These are phyloP conservation scores for Globisporangium sylvaticum DNA, from an alignment of 352 stramenopile genomes.

Conservation along the genomic window DNA sequence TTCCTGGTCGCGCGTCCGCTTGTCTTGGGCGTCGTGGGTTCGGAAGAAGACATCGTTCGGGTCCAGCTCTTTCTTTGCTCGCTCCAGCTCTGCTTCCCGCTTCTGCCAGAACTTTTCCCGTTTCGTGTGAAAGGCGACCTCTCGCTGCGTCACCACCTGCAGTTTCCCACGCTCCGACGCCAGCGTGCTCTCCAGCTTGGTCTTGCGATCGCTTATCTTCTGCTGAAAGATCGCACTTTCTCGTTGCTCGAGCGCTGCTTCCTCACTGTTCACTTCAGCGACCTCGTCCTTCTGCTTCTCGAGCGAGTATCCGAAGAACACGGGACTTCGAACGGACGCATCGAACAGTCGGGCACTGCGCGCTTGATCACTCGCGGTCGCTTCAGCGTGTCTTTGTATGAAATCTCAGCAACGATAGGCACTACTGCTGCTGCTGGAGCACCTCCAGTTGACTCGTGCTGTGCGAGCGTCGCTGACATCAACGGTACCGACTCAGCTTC, in stretches of 20 bases:
- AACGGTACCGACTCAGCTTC: neutral
- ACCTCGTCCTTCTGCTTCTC: slow-evolving; percentile 41
- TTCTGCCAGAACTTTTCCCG: slow-evolving; percentile 62
- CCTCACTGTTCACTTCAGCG: slow-evolving; percentile 27
- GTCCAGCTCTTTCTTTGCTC: slow-evolving; percentile 69
- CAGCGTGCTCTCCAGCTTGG: slow-evolving; percentile 30
- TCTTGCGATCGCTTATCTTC: slow-evolving; percentile 41
- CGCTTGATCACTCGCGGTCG: slow-evolving; percentile 50
- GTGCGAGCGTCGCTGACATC: slow-evolving; percentile 16
- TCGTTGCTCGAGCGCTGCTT: slow-evolving; percentile 24
- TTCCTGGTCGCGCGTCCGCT: slow-evolving; percentile 50
- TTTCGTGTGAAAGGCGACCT: slow-evolving; percentile 42
- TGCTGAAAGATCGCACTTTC: slow-evolving; percentile 50
- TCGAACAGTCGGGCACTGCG: slow-evolving; percentile 41
- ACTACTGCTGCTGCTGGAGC: slow-evolving; percentile 1
- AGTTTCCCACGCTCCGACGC: slow-evolving; percentile 55
- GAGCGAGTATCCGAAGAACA: slow-evolving; percentile 72
- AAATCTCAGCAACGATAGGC: slow-evolving; percentile 1
- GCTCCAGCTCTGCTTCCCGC: slow-evolving; percentile 54
- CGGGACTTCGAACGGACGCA: slow-evolving; percentile 34
- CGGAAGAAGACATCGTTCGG: slow-evolving; percentile 77
- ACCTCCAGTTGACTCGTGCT: slow-evolving; percentile 11
- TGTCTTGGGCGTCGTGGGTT: slow-evolving; percentile 58
- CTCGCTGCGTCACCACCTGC: slow-evolving; percentile 41
- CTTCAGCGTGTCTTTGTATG: slow-evolving; percentile 36